Conservation (phyloP, 306 rosid species). For the Fagus sylvatica region DNA sequence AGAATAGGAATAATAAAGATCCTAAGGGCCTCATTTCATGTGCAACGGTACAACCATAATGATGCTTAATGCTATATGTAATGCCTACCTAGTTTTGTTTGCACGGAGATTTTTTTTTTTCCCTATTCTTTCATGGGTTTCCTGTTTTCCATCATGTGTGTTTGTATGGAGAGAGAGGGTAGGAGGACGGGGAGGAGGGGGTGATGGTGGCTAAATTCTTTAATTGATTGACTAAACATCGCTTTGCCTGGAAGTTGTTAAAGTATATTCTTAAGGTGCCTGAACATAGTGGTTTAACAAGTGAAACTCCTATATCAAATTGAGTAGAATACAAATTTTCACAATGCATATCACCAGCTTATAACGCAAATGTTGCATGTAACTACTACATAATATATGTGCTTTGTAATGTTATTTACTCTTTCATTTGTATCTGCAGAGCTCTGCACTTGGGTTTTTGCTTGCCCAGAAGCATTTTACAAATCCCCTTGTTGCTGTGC, state of each 20-base stretch:
- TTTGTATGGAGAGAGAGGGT: neutral
- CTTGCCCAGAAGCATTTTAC: conserved; percentile 95
- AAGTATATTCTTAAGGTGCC: neutral
- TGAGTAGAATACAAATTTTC: neutral
- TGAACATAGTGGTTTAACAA: neutral
- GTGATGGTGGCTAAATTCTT: neutral
- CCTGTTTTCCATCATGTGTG: neutral
- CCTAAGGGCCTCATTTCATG: neutral
- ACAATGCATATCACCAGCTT: neutral
- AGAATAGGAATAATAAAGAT: neutral
- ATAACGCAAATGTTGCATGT: neutral
- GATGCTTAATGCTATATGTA: neutral
- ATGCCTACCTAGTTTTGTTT: neutral
- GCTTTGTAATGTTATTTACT: conserved; percentile 13
- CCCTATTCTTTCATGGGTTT: no score
- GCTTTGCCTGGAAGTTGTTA: neutral
- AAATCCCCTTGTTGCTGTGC: conserved; percentile 89
- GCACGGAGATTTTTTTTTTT: neutral
- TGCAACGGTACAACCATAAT: neutral
- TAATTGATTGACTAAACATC: neutral
- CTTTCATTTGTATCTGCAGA: conserved; percentile 40
- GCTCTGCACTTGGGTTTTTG: conserved; percentile 93
- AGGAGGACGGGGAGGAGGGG: neutral
- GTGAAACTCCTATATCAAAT: neutral
- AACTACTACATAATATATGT: neutral